A percentile compares a stretch with the other conserved stretches of the same genome.
phyloP scores from a whole-genome alignment of 768 basidiomycete species.

The Mycena galopus region DNA sequence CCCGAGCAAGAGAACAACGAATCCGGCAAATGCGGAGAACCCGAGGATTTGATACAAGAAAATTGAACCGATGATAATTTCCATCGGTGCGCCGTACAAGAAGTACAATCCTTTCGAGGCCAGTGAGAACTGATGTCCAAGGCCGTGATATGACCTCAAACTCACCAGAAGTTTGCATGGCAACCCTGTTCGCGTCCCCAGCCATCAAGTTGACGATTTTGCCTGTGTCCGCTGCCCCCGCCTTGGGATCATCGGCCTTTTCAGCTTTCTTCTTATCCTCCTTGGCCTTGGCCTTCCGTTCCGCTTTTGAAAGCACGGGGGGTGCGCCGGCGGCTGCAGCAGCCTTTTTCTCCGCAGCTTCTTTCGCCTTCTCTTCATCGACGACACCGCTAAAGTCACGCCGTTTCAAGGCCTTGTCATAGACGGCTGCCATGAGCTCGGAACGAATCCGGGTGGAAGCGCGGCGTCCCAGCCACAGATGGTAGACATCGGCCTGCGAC shows the following conservation, averaged over 20 bases:
- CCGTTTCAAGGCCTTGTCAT: slow-evolving; percentile 89
- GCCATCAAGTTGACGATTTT: slow-evolving; percentile 94
- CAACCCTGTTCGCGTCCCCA: slow-evolving; percentile 56
- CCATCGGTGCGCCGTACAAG: slow-evolving; percentile 64
- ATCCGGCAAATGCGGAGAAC: slow-evolving; percentile 76
- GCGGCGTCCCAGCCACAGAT: slow-evolving; percentile 85
- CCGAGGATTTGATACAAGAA: slow-evolving; percentile 74
- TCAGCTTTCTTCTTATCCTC: slow-evolving; percentile 54
- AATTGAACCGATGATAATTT: slow-evolving; percentile 67
- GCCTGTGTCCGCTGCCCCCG: slow-evolving; percentile 87
- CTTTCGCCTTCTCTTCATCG: slow-evolving; percentile 43
- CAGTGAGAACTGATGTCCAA: neutral
- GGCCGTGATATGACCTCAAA: neutral
- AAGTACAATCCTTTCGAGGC: neutral
- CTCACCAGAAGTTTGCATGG: neutral
- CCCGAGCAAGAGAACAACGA: slow-evolving; percentile 72
- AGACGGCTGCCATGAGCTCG: slow-evolving; percentile 88
- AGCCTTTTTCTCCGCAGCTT: slow-evolving; percentile 32
- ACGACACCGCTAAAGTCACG: slow-evolving; percentile 87
- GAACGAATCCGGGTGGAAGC: slow-evolving; percentile 78
- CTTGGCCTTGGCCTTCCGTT: slow-evolving; percentile 43
- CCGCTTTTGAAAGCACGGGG: slow-evolving; percentile 20
- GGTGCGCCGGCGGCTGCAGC: slow-evolving; percentile 2
- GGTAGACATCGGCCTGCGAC: slow-evolving; percentile 78
- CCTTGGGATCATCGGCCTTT: slow-evolving; percentile 70